These are phyloP conservation scores for Amanita subjunquillea DNA, from an alignment of 768 basidiomycete species.

Conservation along the genomic window DNA sequence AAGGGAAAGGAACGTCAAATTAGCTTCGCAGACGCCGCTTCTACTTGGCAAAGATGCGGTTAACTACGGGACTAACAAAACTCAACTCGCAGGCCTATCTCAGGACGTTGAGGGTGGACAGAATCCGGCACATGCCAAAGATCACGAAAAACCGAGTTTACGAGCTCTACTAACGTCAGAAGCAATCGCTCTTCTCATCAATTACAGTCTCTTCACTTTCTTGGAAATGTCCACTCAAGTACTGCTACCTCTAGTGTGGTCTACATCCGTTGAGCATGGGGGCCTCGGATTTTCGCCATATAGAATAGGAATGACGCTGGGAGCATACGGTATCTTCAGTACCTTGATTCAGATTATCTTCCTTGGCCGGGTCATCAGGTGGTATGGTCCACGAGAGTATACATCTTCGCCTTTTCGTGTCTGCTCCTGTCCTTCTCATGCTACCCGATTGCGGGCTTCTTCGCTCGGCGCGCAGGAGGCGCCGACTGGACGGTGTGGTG, in stretches of 20 bases:
- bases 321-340: too few relatives aligned
- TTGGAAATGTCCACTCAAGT: neutral
- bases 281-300: conserved; percentile 37
- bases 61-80: too few relatives aligned
- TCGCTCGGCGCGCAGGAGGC: neutral
- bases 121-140: too few relatives aligned
- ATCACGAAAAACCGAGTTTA: too few relatives aligned
- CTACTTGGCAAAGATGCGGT: too few relatives aligned
- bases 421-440: conserved; percentile 9
- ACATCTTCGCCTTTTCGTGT: conserved; percentile 22
- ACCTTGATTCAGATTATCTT: too few relatives aligned
- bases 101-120: too few relatives aligned
- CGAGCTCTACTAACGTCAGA: neutral
- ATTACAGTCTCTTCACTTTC: neutral
- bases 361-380: too few relatives aligned
- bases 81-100: too few relatives aligned
- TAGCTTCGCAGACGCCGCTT: too few relatives aligned
- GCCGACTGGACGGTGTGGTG: neutral
- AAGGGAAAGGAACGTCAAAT: too few relatives aligned
- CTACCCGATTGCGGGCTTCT: conserved; percentile 1
- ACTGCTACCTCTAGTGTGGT: conserved; percentile 20
- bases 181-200: neutral
- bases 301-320: too few relatives aligned
- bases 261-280: conserved; percentile 41
- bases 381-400: conserved; percentile 19